Conservation (phyloP, 2,329 filamentous ascomycete genomes). For the Geosmithia putterillii region DNA sequence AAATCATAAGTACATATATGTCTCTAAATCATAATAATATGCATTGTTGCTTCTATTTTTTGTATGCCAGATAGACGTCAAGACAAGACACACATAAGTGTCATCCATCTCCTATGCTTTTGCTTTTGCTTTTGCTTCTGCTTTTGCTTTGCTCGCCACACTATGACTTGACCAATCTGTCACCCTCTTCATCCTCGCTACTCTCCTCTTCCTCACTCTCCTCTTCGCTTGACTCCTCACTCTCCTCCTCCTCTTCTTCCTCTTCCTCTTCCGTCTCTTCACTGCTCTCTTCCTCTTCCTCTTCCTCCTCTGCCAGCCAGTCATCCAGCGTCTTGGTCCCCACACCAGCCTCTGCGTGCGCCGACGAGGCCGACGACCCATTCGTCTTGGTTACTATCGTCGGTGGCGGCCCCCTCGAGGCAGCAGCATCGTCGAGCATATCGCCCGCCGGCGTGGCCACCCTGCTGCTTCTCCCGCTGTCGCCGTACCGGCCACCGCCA, state of each 20-base stretch:
- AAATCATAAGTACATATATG: too few species aligned
- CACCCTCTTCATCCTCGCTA: conserved; percentile 32
- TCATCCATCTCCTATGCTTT: neutral
- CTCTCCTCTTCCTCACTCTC: conserved; percentile 22
- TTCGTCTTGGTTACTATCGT: conserved; percentile 40
- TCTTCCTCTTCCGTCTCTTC: conserved; percentile 35
- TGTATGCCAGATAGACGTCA: too few species aligned
- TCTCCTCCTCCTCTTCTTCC: conserved; percentile 37
- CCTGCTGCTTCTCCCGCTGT: conserved; percentile 11
- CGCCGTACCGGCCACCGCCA: too few species aligned
- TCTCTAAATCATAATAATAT: too few species aligned
- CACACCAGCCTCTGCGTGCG: conserved; percentile 31
- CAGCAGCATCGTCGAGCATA: conserved; percentile 47
- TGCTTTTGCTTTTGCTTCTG: neutral
- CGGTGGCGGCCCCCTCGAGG: conserved; percentile 17
- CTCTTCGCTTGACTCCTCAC: conserved; percentile 33
- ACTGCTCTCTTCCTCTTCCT: conserved; percentile 38
- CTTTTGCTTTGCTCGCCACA: neutral
- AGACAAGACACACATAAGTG: too few species aligned
- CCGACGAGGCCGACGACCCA: conserved; percentile 12
- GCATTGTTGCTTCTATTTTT: too few species aligned
- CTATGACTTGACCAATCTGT: conserved; percentile 27
- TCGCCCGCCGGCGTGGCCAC: conserved; percentile 44
- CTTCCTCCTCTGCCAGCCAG: conserved; percentile 70
- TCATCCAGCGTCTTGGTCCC: conserved; percentile 78